Percentiles rank a stretch among this genome's conserved stretches.
phyloP scores from a whole-genome alignment of 768 basidiomycete species.

The Coprinellus aureogranulatus region DNA sequence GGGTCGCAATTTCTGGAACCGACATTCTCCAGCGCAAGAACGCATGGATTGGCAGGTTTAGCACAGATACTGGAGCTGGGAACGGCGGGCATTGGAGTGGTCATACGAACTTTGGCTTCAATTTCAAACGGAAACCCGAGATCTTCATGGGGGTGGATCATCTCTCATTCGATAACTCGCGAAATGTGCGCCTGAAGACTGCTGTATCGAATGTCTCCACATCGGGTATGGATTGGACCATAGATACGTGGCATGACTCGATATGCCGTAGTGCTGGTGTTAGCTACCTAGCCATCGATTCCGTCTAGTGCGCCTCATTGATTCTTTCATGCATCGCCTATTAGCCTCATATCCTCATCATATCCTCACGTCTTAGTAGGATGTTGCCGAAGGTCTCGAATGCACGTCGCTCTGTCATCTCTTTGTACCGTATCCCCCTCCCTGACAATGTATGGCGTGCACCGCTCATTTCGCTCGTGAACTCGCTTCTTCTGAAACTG shows the following conservation, averaged over 20 bases:
- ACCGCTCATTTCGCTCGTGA: too few species aligned
- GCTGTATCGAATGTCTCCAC: background rate
- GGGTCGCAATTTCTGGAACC: background rate
- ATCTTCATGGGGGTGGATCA: slow-evolving; percentile 1
- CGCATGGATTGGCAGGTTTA: slow-evolving; percentile 2
- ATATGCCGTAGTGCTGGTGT: background rate
- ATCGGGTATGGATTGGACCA: slow-evolving; percentile 3
- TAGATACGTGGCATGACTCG: background rate
- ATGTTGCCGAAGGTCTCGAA: too few species aligned
- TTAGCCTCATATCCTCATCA: too few species aligned
- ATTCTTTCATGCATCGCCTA: too few species aligned
- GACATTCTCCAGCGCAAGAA: background rate
- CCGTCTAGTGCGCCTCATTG: too few species aligned
- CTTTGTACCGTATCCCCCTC: too few species aligned
- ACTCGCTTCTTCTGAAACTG: too few species aligned
- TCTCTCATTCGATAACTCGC: background rate
- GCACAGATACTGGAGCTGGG: background rate
- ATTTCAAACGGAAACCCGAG: background rate
- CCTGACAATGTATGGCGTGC: too few species aligned
- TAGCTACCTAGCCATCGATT: background rate
- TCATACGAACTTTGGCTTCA: background rate
- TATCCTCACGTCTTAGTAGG: too few species aligned
- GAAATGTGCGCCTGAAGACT: background rate
- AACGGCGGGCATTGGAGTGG: too few species aligned
- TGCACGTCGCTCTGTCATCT: too few species aligned